These are phyloP conservation scores for Hirsutella minnesotensis DNA, from an alignment of 2,329 filamentous ascomycete species.

Conservation along the genomic window DNA sequence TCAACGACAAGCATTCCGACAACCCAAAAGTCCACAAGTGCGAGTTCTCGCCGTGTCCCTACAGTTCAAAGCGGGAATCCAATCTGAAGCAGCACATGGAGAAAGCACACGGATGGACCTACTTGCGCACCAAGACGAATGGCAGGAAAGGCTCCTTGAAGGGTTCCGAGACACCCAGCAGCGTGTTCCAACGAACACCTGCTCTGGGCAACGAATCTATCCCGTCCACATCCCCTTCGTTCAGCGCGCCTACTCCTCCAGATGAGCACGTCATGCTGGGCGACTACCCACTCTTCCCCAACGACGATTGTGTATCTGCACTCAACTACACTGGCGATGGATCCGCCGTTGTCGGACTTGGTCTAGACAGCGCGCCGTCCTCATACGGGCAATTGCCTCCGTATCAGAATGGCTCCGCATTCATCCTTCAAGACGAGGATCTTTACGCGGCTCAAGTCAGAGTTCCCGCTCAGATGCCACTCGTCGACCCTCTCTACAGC, in stretches of 20 bases:
- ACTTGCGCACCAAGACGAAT: conserved; percentile 86
- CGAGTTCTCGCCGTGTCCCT: conserved; percentile 70
- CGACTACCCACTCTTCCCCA: conserved; percentile 37
- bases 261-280: conserved; percentile 31
- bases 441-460: conserved; percentile 48
- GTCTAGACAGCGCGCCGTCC: conserved; percentile 25
- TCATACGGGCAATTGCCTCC: conserved; percentile 42
- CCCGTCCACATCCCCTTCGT: conserved; percentile 41
- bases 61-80: conserved; percentile 89
- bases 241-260: conserved; percentile 45
- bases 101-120: conserved; percentile 86
- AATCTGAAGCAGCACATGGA: conserved; percentile 99
- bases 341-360: conserved; percentile 29
- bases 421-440: conserved; percentile 46
- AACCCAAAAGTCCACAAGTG: conserved; percentile 76
- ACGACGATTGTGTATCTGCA: conserved; percentile 31
- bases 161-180: conserved; percentile 29
- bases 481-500: conserved; percentile 25
- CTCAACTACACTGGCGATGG: conserved; percentile 18
- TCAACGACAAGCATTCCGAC: conserved; percentile 88
- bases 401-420: conserved; percentile 50
- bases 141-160: conserved; percentile 50
- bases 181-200: conserved; percentile 41
- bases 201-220: conserved; percentile 50
- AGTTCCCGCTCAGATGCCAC: conserved; percentile 32